These are phyloP conservation scores for Irpex lacteus DNA, from an alignment of 1,284 basidiomycete species.

Conservation along the genomic window DNA sequence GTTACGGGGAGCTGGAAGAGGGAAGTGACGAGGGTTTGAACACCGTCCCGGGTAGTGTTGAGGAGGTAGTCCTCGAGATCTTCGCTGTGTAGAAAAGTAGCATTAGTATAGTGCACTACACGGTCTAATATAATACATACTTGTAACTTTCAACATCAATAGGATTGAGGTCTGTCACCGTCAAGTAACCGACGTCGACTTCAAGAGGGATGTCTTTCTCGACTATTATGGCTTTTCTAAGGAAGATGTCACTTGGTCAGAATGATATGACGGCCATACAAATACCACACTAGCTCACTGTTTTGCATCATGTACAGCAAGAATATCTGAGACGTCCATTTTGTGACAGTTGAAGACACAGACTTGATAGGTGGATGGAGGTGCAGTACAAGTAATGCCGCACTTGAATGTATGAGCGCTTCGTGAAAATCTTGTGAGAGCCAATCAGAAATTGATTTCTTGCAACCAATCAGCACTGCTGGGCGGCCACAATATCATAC, in stretches of 20 bases:
- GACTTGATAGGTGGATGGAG: background rate
- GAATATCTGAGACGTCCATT: constrained; percentile 81
- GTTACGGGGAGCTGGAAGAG: constrained; percentile 84
- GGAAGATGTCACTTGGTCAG: background rate
- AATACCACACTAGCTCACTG: constrained; percentile 38
- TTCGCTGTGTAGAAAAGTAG: constrained; percentile 40
- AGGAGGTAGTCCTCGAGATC: constrained; percentile 82
- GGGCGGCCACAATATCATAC: too few species aligned
- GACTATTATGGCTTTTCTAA: constrained; percentile 65
- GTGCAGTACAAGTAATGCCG: background rate
- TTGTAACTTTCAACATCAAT: constrained; percentile 79
- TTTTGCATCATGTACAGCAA: constrained; percentile 67
- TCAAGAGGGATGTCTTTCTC: constrained; percentile 82
- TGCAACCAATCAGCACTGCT: too few species aligned
- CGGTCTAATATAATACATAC: constrained; percentile 37
- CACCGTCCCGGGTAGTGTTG: constrained; percentile 81
- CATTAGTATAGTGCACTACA: background rate
- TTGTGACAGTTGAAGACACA: background rate
- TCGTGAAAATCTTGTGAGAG: background rate
- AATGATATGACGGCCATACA: too few species aligned
- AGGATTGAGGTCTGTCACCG: constrained; percentile 86
- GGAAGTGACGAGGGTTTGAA: constrained; percentile 77
- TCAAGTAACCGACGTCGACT: constrained; percentile 81
- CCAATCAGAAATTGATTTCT: background rate
- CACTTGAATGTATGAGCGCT: background rate